Evolutionary conservation across 495 filamentous ascomycete species (phyloP).

Genomic region (Penicillium desertorum): DNA sequence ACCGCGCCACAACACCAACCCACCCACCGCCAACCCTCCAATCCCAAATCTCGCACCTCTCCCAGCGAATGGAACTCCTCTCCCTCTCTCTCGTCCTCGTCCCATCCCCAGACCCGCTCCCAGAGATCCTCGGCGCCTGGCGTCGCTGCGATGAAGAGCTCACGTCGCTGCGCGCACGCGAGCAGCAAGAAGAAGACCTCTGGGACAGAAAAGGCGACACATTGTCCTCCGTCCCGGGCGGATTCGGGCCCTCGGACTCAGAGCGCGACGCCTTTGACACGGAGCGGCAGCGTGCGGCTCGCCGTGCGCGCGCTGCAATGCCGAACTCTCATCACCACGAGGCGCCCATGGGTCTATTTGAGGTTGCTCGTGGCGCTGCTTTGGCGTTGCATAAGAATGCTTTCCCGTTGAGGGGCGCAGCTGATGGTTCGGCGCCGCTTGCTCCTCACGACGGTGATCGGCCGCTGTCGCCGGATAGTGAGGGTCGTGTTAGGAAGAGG

Average conservation of each 20-base stretch:
- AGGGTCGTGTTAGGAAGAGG: slow-evolving; percentile 65
- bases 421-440: slow-evolving; percentile 12
- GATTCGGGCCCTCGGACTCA: slow-evolving; percentile 53
- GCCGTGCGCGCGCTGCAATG: slow-evolving; percentile 35
- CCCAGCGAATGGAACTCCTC: slow-evolving; percentile 86
- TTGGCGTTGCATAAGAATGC: slow-evolving; percentile 67
- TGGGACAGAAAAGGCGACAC: slow-evolving; percentile 68
- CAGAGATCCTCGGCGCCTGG: slow-evolving; percentile 83
- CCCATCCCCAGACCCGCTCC: slow-evolving; percentile 66
- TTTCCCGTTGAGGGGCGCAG: slow-evolving; percentile 50
- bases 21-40: slow-evolving; percentile 31
- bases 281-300: slow-evolving; percentile 35
- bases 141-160: slow-evolving; percentile 87
- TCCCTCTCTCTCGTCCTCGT: slow-evolving; percentile 80
- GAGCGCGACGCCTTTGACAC: slow-evolving; percentile 50
- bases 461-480: slow-evolving; percentile 28
- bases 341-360: slow-evolving; percentile 91
- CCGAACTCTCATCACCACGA: slow-evolving; percentile 56
- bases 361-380: slow-evolving; percentile 80
- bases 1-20: slow-evolving; percentile 51
- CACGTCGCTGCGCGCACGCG: slow-evolving; percentile 62
- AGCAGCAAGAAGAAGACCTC: slow-evolving; percentile 70
- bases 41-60: slow-evolving; percentile 44
- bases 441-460: slow-evolving; percentile 25
- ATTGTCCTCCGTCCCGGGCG: slow-evolving; percentile 60